Base-by-base conservation (phyloP, 176 grass and related monocot genomes). In the Zoysia pacifica region DNA sequence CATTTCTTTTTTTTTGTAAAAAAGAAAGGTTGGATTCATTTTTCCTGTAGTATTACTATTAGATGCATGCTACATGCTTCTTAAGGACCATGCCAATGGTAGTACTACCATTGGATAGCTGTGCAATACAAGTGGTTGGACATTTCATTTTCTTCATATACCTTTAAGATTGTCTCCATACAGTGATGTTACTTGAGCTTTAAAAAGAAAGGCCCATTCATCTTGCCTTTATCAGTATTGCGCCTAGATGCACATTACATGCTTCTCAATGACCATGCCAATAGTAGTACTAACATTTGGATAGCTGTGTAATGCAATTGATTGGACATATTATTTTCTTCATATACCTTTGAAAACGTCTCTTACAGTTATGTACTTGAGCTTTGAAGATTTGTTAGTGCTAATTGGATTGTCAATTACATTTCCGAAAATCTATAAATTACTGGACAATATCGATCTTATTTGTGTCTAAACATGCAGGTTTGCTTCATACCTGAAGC, bases 401-500 rank as follows among this genome's bases (percentile, higher is more conserved):
- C 3, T 54, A 39, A 39, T 52, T 74, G 16, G 51, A 53, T 66
- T 75, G 44, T 70, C 20, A 69, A 41, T 61, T 65, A 61, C 51
- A n/a, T 69, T 76, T 47, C 35, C 20, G 43, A 11, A 61, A 47
- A 48, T 67, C 48, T 43, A 4, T 60, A 42, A 11, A 53, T 82
- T 73, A 61, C 56, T 81, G 19, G 44, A 61, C 15, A 72, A 74
- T 73, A 45, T 70, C 54, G 6, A 75, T 78, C 46, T 74, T 38
- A 81, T 73, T 69, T 54, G 11, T 61, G 11, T 79, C 54, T 83
- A 53, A 68, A 72, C 40, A 60, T 65, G 68, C 79, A 90, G 88
- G 67, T 79, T 79, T 85, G 40, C 75, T 88, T 54, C 82, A 72
- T 72, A 74, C 40, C 36, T 82, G 70, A 82, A 83, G 79, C 50